Base-by-base conservation (phyloP, 2,329 filamentous ascomycete species). In the Aureobasidium sp. region DNA sequence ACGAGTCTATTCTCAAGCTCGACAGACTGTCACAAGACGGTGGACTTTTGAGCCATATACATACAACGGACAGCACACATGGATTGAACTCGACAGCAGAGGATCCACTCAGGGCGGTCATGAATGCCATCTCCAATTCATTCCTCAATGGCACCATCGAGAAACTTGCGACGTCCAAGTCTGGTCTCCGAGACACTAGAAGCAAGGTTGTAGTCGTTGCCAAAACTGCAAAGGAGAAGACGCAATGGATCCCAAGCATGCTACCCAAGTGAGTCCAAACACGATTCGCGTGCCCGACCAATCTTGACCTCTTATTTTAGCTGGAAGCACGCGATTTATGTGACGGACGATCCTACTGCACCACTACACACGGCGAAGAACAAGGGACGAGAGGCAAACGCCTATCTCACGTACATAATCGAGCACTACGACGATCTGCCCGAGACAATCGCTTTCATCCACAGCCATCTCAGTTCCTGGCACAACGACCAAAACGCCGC, bases 321-420 rank as follows among this genome's bases (percentile, higher is more conserved):
- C 66, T 80, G 78, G 78, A 72, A 79, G 68, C 70, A 71, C 29
- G 76, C 75, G 15, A 77, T 80, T 57, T 80, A 78, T 69, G 71
- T 70, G 62, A 77, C 76, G 60, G 76, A 78, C 41, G 48, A 64
- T 47, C 44, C 25, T 3, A 65, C 68, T 47, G 62, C 48, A 64
- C 68, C 20, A 62, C 65, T 36, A 65, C 67, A 34, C 44, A 62
- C 42, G 66, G 65, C 20, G 48, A 60, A 31, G 60, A 71, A 79
- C 68, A 79, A 79, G 67, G 77, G 77, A 63, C 74, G 75, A 62
- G 78, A 80, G 66, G 73, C 76, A 5, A 79, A 77, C 69, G 76
- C 76, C 57, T 80, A 80, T 63, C 70, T 80, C 1, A 79, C 76
- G 31, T 80, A 78, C 67, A 70, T 80, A 14, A 76, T 79, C 61